Base-by-base conservation (phyloP, 768 basidiomycete genomes). In the Panaeolus papilionaceus region DNA sequence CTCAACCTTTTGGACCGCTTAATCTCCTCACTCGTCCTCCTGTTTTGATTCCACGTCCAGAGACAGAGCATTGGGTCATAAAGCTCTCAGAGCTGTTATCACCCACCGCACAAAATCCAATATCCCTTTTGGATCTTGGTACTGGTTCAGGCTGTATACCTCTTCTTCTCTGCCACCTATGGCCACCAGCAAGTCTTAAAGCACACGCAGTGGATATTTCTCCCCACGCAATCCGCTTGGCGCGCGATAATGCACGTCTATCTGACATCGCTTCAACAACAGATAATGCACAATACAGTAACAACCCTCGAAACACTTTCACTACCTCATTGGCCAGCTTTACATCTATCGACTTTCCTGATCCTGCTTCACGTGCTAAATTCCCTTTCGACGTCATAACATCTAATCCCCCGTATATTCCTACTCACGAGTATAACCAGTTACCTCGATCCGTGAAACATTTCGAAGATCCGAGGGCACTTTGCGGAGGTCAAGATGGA, bases 91-190 rank as follows among this genome's bases (percentile, higher is more conserved):
- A 84, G 12, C 73, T 75, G n/a, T 72, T 87, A 63, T 68, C 77
- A 2, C 83, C 83, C 8, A 75, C 77, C 16, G 70, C 77, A 44
- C 70, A 77, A 65, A 75, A 70, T 61, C 78, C 81, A 66, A 70
- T 79, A 54, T 81, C 80, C 38, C 78, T 96, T 33, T 82, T 98
- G 38, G 97, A 99, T 79, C 87, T 99, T 54, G 95, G 96, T 76
- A 97, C 96, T 5, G 97, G 97, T 58, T 88, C 94, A 0, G 97
- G 93, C 14, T 96, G 95, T 76, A 96, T 98, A 63, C 92, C 95
- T 1, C 85, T 98, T 47, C 83, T 94, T n/a, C 82, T 99, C 18
- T 89, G 89, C 73, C 84, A 89, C 70, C 78, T 88, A 61, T 87
- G 88, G 79, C 86, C 88, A 16, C 77, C 81, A 54, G 88, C 86